Base-by-base conservation (phyloP, 164 flowering plant species). In the Chimonanthus praecox region DNA sequence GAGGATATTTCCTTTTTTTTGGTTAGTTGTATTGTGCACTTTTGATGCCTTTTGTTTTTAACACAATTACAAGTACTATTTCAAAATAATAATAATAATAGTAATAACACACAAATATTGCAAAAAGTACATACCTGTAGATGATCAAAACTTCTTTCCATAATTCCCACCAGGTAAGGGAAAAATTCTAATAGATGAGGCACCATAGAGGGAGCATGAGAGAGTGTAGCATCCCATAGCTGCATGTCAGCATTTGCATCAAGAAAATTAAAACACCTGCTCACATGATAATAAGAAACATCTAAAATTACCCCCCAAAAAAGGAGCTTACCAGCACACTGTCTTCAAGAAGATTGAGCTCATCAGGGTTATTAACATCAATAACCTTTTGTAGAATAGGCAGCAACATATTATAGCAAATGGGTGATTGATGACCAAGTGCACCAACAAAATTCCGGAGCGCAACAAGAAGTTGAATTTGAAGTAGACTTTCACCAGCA, bases 171-270 rank as follows among this genome's bases (percentile, higher is more conserved):
- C 2, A 95, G 84, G 81, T 82, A 83, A 0, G 94, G 89, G 77
- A 95, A 95, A 73, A 70, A 85, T 61, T 84, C 82, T 67, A 90
- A 77, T 62, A 95, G 83, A 71, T 87, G 94, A 72, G 98, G 92
- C 72, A 84, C 90, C 90, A 93, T 82, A 20, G 90, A 82, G 33
- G 97, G 92, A 69, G 99, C 97, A 84, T 89, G 84, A 77, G 90
- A 81, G 69, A 95, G 81, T 58, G 97, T 85, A 68, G 90, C 88
- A 81, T 95, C 98, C 99, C 99, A 95, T 75, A 95, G 82, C 99
- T 95, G 92, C 85, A 87, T 3, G 58, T 5, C 21, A 7, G 49
- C 15, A 51, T 47, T 44, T n/a, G 44, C 49, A 45, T 47, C 5
- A 3, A 49, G 46, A 60, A 47, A 58, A 71, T 43, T 48, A 70